A percentile compares a stretch with the other conserved stretches of the same genome.
Evolutionary conservation across 768 basidiomycete species (phyloP).

Genomic region (Suillus placidus): DNA sequence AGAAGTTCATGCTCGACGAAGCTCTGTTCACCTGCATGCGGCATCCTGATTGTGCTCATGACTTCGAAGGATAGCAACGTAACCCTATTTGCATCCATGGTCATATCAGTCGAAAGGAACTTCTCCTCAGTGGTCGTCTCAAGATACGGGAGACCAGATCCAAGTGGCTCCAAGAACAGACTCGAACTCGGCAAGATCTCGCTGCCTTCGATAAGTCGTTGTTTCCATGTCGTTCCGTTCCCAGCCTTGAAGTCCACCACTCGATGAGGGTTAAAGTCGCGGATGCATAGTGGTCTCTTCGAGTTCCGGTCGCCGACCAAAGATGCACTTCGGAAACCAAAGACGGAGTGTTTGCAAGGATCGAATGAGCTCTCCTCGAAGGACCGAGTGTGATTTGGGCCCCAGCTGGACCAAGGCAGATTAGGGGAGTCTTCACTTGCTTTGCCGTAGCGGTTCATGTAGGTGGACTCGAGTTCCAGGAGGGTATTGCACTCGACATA

Average conservation of each 20-base stretch:
- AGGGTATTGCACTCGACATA: background rate
- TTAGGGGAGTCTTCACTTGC: background rate
- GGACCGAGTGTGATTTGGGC: background rate
- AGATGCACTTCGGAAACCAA: background rate
- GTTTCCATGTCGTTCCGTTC: background rate
- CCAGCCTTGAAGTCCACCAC: background rate
- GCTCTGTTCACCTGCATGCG: background rate
- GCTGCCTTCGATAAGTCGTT: background rate
- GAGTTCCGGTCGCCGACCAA: background rate
- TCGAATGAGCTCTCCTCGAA: background rate
- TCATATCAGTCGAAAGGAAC: background rate
- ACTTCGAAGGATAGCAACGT: background rate
- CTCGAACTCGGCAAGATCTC: background rate
- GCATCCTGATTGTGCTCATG: background rate
- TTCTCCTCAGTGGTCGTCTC: background rate
- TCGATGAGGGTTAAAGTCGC: slow-evolving; percentile 3
- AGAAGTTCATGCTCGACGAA: background rate
- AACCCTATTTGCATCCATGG: background rate
- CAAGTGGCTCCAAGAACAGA: background rate
- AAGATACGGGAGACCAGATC: background rate
- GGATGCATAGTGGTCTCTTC: background rate
- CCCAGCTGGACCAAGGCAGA: slow-evolving; percentile 2
- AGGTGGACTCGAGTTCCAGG: background rate
- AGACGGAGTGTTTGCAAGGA: background rate
- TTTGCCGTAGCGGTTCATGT: background rate